phyloP scores from a whole-genome alignment of 73 alveolate genomes.

The Stentor roeselii region DNA sequence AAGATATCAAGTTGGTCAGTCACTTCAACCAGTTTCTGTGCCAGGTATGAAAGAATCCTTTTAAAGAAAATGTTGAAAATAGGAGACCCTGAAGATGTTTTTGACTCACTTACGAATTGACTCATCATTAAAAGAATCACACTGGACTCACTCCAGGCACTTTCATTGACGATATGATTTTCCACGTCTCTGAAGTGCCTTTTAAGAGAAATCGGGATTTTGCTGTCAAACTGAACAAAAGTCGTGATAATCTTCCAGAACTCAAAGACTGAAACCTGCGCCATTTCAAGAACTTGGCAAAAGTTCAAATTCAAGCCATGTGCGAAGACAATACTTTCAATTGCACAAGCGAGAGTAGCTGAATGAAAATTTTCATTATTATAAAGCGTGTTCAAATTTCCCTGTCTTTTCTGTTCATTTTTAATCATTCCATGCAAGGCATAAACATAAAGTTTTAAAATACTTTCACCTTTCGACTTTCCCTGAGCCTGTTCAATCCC shows the following conservation, averaged over 20 bases:
- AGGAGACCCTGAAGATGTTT: not conserved
- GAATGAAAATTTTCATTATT: conserved; percentile 28
- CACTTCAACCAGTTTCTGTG: conserved; percentile 42
- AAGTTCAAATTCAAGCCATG: conserved; percentile 23
- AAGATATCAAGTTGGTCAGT: conserved; percentile 30
- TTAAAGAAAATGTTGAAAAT: conserved; percentile 44
- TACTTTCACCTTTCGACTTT: not conserved
- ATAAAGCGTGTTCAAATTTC: conserved; percentile 30
- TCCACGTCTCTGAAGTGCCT: conserved; percentile 66
- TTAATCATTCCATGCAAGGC: conserved; percentile 46
- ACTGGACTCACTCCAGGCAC: conserved; percentile 59
- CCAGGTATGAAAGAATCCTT: conserved; percentile 47
- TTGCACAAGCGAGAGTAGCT: conserved; percentile 48
- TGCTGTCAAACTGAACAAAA: conserved; percentile 55
- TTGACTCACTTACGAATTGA: not conserved
- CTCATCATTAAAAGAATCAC: conserved; percentile 39
- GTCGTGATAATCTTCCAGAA: conserved; percentile 58
- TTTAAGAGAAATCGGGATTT: conserved; percentile 54
- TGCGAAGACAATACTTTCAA: conserved; percentile 37
- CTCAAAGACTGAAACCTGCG: conserved; percentile 48
- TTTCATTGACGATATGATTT: conserved; percentile 46
- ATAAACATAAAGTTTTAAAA: conserved; percentile 28
- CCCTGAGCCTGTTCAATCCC: not conserved
- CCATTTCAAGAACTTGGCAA: conserved; percentile 34
- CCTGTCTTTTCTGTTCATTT: conserved; percentile 30